Percentiles rank a stretch among this genome's conserved stretches.
Conservation (phyloP, 2,329 filamentous ascomycete genomes). For the Hortaea werneckii region DNA sequence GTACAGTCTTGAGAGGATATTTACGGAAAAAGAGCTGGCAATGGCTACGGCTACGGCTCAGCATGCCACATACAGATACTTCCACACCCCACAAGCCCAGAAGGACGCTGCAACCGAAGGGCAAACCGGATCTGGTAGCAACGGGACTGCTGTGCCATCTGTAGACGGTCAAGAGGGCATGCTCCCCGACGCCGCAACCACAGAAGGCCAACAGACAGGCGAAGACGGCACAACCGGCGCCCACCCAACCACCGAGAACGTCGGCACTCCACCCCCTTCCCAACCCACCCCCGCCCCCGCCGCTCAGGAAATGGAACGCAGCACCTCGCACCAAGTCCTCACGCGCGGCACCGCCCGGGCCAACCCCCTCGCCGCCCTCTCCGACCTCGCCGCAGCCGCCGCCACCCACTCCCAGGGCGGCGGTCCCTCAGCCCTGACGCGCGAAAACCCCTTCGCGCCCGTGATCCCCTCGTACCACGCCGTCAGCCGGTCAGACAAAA, state of each 20-base stretch:
- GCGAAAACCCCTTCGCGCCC: slow-evolving; percentile 34
- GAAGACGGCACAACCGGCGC: slow-evolving; percentile 1
- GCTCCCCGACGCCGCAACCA: neutral
- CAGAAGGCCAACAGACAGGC: neutral
- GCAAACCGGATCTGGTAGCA: slow-evolving; percentile 15
- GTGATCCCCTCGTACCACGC: slow-evolving; percentile 36
- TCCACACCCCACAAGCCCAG: slow-evolving; percentile 37
- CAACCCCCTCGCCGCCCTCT: slow-evolving; percentile 42
- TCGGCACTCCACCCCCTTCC: slow-evolving; percentile 16
- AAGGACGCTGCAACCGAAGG: slow-evolving; percentile 13
- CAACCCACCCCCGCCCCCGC: slow-evolving; percentile 14
- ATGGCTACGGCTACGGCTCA: slow-evolving; percentile 52
- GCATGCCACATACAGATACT: slow-evolving; percentile 47
- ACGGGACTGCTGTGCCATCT: slow-evolving; percentile 19
- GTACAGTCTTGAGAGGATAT: slow-evolving; percentile 54
- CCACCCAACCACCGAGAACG: slow-evolving; percentile 12
- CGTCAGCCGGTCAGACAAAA: slow-evolving; percentile 37
- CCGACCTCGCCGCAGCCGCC: slow-evolving; percentile 42
- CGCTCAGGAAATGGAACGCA: slow-evolving; percentile 48
- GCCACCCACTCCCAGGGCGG: slow-evolving; percentile 23
- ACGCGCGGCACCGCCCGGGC: slow-evolving; percentile 37
- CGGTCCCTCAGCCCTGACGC: slow-evolving; percentile 13
- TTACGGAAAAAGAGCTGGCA: slow-evolving; percentile 57
- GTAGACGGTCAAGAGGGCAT: slow-evolving; percentile 15
- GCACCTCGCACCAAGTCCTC: slow-evolving; percentile 47